Conservation (phyloP, 2,329 filamentous ascomycete species). For the Aureobasidium subglaciale region DNA sequence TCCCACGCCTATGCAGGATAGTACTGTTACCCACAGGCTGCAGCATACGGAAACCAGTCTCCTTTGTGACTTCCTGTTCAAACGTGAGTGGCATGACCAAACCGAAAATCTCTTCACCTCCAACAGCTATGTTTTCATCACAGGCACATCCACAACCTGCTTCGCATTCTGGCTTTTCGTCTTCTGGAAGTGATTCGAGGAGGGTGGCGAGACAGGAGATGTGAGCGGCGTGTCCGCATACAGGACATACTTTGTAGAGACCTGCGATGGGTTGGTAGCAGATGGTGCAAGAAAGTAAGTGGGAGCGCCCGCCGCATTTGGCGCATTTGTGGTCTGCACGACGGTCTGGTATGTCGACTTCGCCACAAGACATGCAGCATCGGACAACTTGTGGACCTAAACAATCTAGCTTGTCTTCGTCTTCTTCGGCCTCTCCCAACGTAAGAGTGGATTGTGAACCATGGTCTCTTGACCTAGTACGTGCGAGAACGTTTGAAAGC, state of each 20-base stretch:
- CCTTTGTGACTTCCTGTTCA: not conserved
- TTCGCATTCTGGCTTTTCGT: slow-evolving; percentile 16
- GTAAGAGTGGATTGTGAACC: slow-evolving; percentile 16
- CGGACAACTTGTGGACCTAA: slow-evolving; percentile 4
- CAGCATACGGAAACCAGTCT: not conserved
- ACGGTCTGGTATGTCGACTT: not conserved
- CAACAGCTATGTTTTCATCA: not conserved
- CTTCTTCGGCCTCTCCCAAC: not conserved
- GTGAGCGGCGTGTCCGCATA: slow-evolving; percentile 18
- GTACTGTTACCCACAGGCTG: slow-evolving; percentile 4
- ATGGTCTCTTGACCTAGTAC: slow-evolving; percentile 1
- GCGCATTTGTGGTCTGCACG: slow-evolving; percentile 8
- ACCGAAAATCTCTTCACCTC: slow-evolving; percentile 5
- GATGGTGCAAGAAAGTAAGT: slow-evolving; percentile 16
- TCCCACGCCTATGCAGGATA: slow-evolving; percentile 3
- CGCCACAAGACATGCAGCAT: slow-evolving; percentile 16
- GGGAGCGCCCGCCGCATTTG: not conserved
- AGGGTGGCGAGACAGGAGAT: slow-evolving; percentile 13
- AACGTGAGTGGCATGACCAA: not conserved
- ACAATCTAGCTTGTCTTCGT: not conserved
- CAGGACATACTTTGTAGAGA: slow-evolving; percentile 18
- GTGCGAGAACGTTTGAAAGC: slow-evolving; percentile 27
- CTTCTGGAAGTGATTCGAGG: slow-evolving; percentile 11
- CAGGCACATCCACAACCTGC: slow-evolving; percentile 17
- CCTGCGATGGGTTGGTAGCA: slow-evolving; percentile 17